phyloP scores from a whole-genome alignment of 192 early-diverging fungal species.

The Mortierella hygrophila region DNA sequence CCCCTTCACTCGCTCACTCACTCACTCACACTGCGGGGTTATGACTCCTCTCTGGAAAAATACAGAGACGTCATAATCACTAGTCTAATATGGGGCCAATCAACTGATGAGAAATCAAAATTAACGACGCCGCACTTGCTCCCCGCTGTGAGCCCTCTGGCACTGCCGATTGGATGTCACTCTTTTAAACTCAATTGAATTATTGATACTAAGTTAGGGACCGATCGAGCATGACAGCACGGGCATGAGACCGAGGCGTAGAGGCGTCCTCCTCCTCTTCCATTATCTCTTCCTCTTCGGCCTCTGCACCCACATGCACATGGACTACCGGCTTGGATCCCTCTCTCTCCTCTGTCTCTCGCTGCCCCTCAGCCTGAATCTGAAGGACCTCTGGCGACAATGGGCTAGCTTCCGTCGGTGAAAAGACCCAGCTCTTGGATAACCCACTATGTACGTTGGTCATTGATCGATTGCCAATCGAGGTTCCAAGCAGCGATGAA shows the following conservation, averaged over 20 bases:
- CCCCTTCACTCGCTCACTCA: too few relatives aligned
- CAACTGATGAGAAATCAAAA: not conserved
- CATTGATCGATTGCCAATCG: not conserved
- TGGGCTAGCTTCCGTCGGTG: slow-evolving; percentile 24
- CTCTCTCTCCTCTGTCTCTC: too few relatives aligned
- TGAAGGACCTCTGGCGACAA: slow-evolving; percentile 13
- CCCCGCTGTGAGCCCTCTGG: not conserved
- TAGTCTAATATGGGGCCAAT: not conserved
- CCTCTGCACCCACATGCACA: not conserved
- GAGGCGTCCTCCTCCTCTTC: not conserved
- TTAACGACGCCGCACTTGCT: not conserved
- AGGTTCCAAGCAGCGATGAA: not conserved
- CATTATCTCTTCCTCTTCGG: not conserved
- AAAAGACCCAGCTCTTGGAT: slow-evolving; percentile 41
- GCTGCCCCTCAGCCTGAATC: not conserved
- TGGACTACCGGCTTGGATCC: not conserved
- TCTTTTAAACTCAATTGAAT: not conserved
- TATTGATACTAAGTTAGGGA: not conserved
- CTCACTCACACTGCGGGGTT: not conserved
- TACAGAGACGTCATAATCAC: not conserved
- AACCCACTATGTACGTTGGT: slow-evolving; percentile 27
- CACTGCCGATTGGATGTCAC: not conserved
- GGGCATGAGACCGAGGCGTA: not conserved
- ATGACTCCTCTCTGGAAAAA: not conserved
- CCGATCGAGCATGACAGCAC: not conserved